Evolutionary conservation across 2,329 filamentous ascomycete genomes (phyloP), one percentile per base, ranked within the genome.

Genomic region (Reticulascus tulasneorum): DNA sequence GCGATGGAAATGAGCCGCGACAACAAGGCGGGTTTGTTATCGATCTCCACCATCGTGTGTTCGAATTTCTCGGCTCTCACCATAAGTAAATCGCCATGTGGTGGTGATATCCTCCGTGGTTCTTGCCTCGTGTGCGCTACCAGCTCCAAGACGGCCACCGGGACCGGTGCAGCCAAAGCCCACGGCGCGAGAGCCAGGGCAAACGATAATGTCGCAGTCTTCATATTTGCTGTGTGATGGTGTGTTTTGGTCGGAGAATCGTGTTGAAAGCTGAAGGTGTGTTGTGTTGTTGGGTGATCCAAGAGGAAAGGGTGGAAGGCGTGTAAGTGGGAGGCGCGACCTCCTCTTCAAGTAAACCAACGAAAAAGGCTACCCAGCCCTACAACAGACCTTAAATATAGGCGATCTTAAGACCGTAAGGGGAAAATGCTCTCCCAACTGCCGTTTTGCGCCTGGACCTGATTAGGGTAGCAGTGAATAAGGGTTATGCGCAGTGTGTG

Each of bases 1-100:
- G n/a, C n/a, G n/a, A n/a, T n/a, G n/a, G 38, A 32, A 7, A 33
- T 15, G 11, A 32, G 22, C n/a, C 18, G 21, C 11, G 42, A 42
- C 8, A 39, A 35, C 4, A 39, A 35, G 13, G 42, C 22, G 9
- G 42, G 42, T 8, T 17, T 27, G 25, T 44, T 44, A 32, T 44
- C 35, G 11, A 32, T 4, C n/a, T 35, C 38, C 5, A 38, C n/a
- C n/a, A 13, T 37, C n/a, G 18, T 21, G 13, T 40, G 27, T 13
- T 30, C 26, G 9, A 16, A 11, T 13, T 32, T 21, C 22, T 34
- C 17, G 17, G 24, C 6, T 7, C 16, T 21, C n/a, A n/a, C n/a
- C n/a, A n/a, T n/a, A n/a, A n/a, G n/a, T n/a, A n/a, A n/a, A n/a
- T n/a, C n/a, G n/a, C n/a, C n/a, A n/a, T n/a, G n/a, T n/a, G n/a